These are phyloP conservation scores for Salix koriyanagi DNA, from an alignment of 345 rosid species.

Conservation along the genomic window DNA sequence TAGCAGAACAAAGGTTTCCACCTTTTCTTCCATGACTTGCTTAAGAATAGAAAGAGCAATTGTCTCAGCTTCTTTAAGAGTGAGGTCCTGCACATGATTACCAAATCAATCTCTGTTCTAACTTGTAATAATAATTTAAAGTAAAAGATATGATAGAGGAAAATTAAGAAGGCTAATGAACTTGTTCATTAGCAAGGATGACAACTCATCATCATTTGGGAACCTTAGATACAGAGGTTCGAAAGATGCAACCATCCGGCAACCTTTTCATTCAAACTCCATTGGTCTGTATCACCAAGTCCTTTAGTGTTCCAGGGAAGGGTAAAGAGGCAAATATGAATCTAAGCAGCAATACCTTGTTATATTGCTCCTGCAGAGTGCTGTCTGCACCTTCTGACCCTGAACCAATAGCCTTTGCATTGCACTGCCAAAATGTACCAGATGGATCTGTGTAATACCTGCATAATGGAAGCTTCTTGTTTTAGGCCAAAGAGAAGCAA, in stretches of 20 bases:
- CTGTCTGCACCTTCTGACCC: constrained; percentile 99
- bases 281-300: neutral
- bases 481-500: neutral
- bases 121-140: neutral
- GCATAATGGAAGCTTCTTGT: constrained; percentile 15
- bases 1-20: constrained; percentile 10
- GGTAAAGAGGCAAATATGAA: neutral
- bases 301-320: neutral
- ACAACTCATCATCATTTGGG: neutral
- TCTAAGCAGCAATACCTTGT: constrained; percentile 48
- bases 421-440: constrained; percentile 99
- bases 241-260: neutral
- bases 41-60: constrained; percentile 84
- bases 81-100: constrained; percentile 49
- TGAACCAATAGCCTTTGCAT: constrained; percentile 96
- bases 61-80: constrained; percentile 83
- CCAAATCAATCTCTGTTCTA: neutral
- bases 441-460: constrained; percentile 97
- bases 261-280: neutral
- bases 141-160: neutral
- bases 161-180: neutral
- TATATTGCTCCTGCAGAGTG: constrained; percentile 91
- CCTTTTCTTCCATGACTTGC: constrained; percentile 99
- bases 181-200: neutral
- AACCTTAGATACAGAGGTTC: neutral